Conservation (phyloP, 805 yeast species). For the Lachancea fermentati region DNA sequence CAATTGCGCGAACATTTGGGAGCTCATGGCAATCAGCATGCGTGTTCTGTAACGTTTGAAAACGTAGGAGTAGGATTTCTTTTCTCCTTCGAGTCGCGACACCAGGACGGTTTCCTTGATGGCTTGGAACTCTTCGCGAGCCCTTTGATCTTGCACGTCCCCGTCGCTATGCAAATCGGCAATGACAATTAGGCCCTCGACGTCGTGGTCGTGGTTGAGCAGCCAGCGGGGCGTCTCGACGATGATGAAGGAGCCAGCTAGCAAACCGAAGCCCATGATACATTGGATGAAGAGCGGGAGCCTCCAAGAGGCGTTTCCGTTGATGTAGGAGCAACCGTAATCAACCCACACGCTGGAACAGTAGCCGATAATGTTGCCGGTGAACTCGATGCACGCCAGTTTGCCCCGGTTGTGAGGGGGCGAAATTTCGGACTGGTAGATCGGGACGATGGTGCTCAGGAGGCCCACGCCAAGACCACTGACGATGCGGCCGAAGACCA, state of each 20-base stretch:
- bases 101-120: slow-evolving; percentile 77
- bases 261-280: slow-evolving; percentile 60
- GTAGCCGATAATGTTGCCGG: slow-evolving; percentile 81
- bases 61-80: slow-evolving; percentile 64
- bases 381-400: slow-evolving; percentile 80
- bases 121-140: slow-evolving; percentile 66
- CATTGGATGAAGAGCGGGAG: slow-evolving; percentile 74
- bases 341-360: slow-evolving; percentile 84
- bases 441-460: slow-evolving; percentile 77
- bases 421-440: slow-evolving; percentile 82
- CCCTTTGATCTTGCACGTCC: slow-evolving; percentile 59
- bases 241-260: slow-evolving; percentile 68
- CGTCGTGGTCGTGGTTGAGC: slow-evolving; percentile 70
- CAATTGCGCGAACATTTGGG: slow-evolving; percentile 88
- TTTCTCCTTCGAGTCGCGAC: slow-evolving; percentile 75
- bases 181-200: slow-evolving; percentile 79
- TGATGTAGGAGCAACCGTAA: slow-evolving; percentile 60
- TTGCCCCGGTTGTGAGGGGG: slow-evolving; percentile 84
- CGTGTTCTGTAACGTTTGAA: slow-evolving; percentile 71
- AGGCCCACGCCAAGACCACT: slow-evolving; percentile 87
- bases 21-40: slow-evolving; percentile 80
- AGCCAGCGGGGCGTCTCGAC: slow-evolving; percentile 92
- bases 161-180: slow-evolving; percentile 80
- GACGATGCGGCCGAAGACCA: slow-evolving; percentile 71
- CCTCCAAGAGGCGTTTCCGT: slow-evolving; percentile 66